phyloP scores from a whole-genome alignment of 1,284 basidiomycete species.

The Cryptococcus depauperatus region DNA sequence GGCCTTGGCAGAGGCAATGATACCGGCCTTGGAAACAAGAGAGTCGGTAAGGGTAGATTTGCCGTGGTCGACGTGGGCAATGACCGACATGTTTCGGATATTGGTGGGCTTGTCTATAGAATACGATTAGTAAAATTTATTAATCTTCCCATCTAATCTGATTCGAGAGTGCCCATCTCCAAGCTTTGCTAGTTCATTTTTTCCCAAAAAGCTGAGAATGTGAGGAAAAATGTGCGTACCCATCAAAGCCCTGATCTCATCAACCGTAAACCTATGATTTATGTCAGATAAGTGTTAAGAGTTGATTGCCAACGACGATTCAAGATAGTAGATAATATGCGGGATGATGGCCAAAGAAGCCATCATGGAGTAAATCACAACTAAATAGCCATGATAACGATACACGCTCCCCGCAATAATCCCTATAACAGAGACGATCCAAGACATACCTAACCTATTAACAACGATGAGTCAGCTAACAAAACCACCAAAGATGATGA shows the following conservation, averaged over 20 bases:
- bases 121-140: neutral
- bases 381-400: neutral
- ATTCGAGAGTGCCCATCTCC: neutral
- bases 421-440: neutral
- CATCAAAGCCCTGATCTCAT: slow-evolving; percentile 81
- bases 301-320: neutral
- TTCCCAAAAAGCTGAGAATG: neutral
- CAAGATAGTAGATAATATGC: slow-evolving; percentile 1
- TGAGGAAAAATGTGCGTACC: slow-evolving; percentile 30
- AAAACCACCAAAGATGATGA: neutral
- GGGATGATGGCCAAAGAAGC: neutral
- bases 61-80: slow-evolving; percentile 99
- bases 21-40: slow-evolving; percentile 98
- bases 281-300: neutral
- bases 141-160: slow-evolving; percentile 34
- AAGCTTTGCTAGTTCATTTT: no score
- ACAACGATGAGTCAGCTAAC: slow-evolving; percentile 20
- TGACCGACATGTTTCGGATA: slow-evolving; percentile 91
- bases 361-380: neutral
- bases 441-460: slow-evolving; percentile 37
- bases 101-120: slow-evolving; percentile 37
- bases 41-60: slow-evolving; percentile 99
- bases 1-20: slow-evolving; percentile 91
- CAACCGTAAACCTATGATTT: slow-evolving; percentile 48
- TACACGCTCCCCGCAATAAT: neutral